Base-by-base conservation (phyloP, 1,284 basidiomycete species). In the Phenoliferia sp. region DNA sequence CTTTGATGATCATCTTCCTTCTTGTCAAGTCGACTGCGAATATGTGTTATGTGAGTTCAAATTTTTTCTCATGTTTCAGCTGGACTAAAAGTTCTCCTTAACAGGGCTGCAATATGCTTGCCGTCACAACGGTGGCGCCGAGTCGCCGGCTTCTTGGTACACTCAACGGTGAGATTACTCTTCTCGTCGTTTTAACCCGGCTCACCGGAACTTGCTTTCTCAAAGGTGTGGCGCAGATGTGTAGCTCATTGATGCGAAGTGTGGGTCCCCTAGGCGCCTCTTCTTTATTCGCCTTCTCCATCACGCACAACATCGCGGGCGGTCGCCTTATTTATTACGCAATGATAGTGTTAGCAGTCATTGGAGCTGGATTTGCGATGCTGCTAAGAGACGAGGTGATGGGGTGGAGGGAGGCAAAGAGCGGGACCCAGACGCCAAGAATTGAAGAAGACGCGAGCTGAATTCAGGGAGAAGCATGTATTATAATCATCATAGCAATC, bases 81-180 rank as follows among this genome's bases (percentile, higher is more conserved):
- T 26, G 15, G 26, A 32, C 55, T 15, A 4, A 1, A n/a, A n/a
- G 12, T 59, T 52, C 50, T 9, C 29, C 19, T n/a, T 52, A 7
- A n/a, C 57, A 72, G 55, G 73, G 69, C 15, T 70, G 69, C 66
- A 77, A 76, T 61, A 78, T 79, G 77, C 71, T 79, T 34, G 68
- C 76, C 9, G 71, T 79, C 36, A 79, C 73, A 28, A 68, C 69
- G n/a, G 63, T 73, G 2, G 73, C 77, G 1, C 78, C 78, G 3
- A 72, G 69, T 1, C 69, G 67, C 15, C 66, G 68, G 0, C 69
- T 73, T 3, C 67, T 79, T 0, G 78, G 78, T 2, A 74, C 74
- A 1, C 70, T 78, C 16, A 79, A 78, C 65, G 48, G 54, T 56
- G 12, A 5, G 54, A 12, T 16, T 19, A 17, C 29, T 28, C 50